Evolutionary conservation across 352 stramenopile species (phyloP), one percentile per base, ranked within the genome.

Genomic region (Elongisporangium undulatum): DNA sequence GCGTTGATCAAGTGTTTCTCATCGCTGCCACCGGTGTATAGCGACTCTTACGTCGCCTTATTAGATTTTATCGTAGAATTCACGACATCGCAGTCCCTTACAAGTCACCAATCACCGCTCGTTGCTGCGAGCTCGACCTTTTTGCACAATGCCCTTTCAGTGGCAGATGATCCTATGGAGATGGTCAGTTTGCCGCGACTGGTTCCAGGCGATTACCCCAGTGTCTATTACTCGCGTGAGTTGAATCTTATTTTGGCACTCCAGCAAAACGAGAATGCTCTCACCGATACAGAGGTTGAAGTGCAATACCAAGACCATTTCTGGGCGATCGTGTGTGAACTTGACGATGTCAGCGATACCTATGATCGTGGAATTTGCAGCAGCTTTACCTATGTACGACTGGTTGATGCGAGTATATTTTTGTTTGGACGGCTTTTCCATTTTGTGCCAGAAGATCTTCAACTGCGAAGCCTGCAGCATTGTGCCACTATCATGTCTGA

Each of bases 251-350:
- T 90, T 26, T 68, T 95, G 17, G 73, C 72, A 13, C 65, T 95
- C 19, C 68, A 86, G 20, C 85, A 88, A 55, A 71, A 61, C 5
- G 85, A 91, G 53, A 91, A 89, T 21, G 74, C 83, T 12, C 70
- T 95, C 5, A 90, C 81, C 2, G 87, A 95, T 63, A 90, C 77
- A 15, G 87, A 95, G 52, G 63, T 95, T 5, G 87, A 95, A 52
- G 70, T 92, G 4, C 83, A 93, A 69, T 94, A 94, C 62, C 58
- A 90, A 15, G 86, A 95, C 59, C 82, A 74, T 4, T 94, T 92
- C 63, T 85, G 75, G 79, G 66, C 68, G 5, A 64, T 77, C 7
- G 67, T 73, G 9, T 75, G 62, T 56, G 71, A 83, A 45, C 67
- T 62, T 29, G 63, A 77, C 8, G 39, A 39, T 38, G 45, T 61